Base-by-base conservation (phyloP, 768 basidiomycete genomes). In the Gloeostereum incarnatum region DNA sequence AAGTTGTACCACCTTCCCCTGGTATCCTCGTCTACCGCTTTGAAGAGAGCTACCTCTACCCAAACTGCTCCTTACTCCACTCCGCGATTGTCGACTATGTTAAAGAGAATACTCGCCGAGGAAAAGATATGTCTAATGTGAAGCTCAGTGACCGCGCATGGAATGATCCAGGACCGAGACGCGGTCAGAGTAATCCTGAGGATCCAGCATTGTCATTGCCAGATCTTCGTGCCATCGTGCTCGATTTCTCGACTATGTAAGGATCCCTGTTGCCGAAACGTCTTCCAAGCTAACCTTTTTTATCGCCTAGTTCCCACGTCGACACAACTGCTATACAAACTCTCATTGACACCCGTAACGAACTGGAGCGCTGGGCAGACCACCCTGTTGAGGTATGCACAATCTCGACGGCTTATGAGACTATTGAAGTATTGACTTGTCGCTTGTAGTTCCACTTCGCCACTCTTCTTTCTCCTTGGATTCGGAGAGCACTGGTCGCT, bases 241-340 rank as follows among this genome's bases (percentile, higher is more conserved):
- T 98, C 14, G 96, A 99, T 56, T 90, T 98, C 52, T 79, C 89
- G 22, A 63, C 75, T 23, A 83, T 93, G 75, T 85, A 53, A 55
- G 78, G 62, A 4, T 30, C 6, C 16, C n/a, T 17, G 6, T 34
- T 10, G 23, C 22, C 9, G 25, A 3, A 11, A 16, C 8, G 2
- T n/a, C 39, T 21, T 40, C 32, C 11, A 16, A 19, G 11, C 23
- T 29, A 18, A 24, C 25, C 14, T 24, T 35, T 30, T 14, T 35
- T 11, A 35, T 38, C 23, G 23, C 34, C 11, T 55, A 88, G 84
- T 41, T 80, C 78, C 32, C 84, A 97, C 46, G 71, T 98, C 30
- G 96, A 99, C 51, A 88, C 87, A 5, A 98, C 96, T 1, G 83
- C 85, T 17, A 71, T 90, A 1, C 96, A 98, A 59, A 75, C 89